phyloP scores from a whole-genome alignment of 176 grass and related monocot genomes.

The Lolium multiflorum region DNA sequence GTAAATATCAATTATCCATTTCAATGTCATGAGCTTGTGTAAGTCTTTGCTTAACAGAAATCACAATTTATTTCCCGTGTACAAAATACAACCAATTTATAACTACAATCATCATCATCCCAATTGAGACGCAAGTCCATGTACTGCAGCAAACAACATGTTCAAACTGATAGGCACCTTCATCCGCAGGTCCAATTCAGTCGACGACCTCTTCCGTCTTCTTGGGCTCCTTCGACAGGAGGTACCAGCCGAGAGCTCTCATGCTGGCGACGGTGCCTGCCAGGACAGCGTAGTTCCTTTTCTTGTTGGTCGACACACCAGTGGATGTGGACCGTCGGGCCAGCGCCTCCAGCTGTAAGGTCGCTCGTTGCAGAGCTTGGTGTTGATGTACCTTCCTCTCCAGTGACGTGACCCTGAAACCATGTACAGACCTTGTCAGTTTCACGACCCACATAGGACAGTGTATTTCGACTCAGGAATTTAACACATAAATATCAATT shows the following conservation, averaged over 20 bases:
- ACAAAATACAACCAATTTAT: too few species aligned
- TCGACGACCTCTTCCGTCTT: constrained; percentile 66
- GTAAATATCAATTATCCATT: too few species aligned
- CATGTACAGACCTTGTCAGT: constrained; percentile 11
- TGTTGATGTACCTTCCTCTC: constrained; percentile 49
- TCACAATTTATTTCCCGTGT: too few species aligned
- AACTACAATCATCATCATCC: too few species aligned
- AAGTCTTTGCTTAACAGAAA: too few species aligned
- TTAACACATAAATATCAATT: neutral
- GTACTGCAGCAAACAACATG: too few species aligned
- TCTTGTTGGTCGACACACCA: constrained; percentile 37
- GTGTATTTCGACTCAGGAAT: neutral
- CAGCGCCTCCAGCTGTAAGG: constrained; percentile 15
- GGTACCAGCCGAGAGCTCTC: constrained; percentile 82
- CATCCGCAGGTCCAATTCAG: constrained; percentile 42
- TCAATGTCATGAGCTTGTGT: too few species aligned
- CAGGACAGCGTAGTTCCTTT: constrained; percentile 65
- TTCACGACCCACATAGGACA: neutral
- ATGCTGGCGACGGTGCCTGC: constrained; percentile 67
- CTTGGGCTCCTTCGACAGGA: constrained; percentile 70
- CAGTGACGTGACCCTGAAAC: constrained; percentile 69
- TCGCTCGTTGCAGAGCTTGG: constrained; percentile 39
- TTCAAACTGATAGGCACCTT: too few species aligned
- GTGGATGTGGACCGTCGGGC: constrained; percentile 46
- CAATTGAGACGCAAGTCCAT: too few species aligned